Base-by-base conservation (phyloP, 768 basidiomycete species). In the Leccinum aurantiacum region DNA sequence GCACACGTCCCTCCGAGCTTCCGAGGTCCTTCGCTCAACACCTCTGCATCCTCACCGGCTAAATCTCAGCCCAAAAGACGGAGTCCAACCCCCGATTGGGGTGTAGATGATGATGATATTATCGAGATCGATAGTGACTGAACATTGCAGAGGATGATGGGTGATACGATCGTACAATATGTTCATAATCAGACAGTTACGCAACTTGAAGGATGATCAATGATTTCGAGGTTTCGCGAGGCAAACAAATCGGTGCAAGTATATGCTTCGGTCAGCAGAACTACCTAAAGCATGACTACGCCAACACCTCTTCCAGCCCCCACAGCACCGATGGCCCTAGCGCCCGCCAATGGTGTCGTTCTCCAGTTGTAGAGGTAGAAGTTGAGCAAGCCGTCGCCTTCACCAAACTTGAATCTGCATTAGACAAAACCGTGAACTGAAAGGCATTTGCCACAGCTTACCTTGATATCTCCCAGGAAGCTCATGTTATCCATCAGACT, bases 351-450 rank as follows among this genome's bases (percentile, higher is more conserved):
- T 2, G 85, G 81, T 14, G 85, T 76, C 13, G 93, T 95, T 60
- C 90, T 82, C 93, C 95, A 99, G 75, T 99, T 99, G 78, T 97
- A 98, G 59, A 95, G 72, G 71, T 95, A 95, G 71, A 85, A 96
- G 74, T 95, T 92, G 55, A 99, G 81, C 72, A 89, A 83, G 2
- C 97, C 97, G 69, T 96, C 92, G 4, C 94, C 96, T 11, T 80
- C 77, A n/a, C 93, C 96, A 69, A 98, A 98, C 95, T 96, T 61
- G 47, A 60, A 57, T 53, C 10, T 8, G 10, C 29, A n/a, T 70
- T 22, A 65, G 60, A 58, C 29, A 50, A 49, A 41, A 33, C 19
- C 15, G 22, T 3, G 19, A 44, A 31, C 22, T n/a, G 9, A 44
- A 25, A 25, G 17, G 10, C 24, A 9, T 35, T 44, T 14, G 61